Percentiles rank a stretch among this genome's conserved stretches.
Conservation (phyloP, 1,284 basidiomycete species). For the Rhodotorula sp. region DNA sequence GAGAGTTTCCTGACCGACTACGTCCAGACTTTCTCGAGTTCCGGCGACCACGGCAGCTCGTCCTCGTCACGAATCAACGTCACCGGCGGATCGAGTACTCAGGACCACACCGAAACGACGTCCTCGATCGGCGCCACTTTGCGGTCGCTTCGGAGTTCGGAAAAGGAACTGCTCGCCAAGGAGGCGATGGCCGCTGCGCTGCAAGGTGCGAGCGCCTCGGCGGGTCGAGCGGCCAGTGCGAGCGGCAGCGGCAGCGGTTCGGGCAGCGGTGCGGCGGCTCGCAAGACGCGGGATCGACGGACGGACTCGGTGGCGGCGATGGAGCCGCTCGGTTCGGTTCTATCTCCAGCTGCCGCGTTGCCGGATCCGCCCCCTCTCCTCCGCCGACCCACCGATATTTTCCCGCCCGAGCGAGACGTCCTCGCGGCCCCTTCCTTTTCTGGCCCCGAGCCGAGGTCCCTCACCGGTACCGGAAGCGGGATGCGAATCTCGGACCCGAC, state of each 20-base stretch:
- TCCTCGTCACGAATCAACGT: slow-evolving; percentile 2
- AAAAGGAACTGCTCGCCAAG: slow-evolving; percentile 18
- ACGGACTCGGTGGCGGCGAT: background rate
- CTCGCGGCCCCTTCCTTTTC: slow-evolving; percentile 35
- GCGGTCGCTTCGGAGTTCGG: slow-evolving; percentile 29
- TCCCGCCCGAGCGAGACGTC: slow-evolving; percentile 30
- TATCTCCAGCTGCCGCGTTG: background rate
- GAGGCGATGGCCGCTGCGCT: background rate
- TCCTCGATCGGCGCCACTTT: slow-evolving; percentile 29
- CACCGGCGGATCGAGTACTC: background rate
- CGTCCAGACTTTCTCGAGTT: slow-evolving; percentile 20
- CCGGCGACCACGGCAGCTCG: slow-evolving; percentile 6
- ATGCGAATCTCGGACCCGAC: slow-evolving; percentile 32
- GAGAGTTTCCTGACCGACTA: slow-evolving; percentile 32
- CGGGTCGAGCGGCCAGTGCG: background rate
- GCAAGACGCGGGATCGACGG: background rate
- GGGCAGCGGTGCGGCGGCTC: background rate
- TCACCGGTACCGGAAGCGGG: slow-evolving; percentile 33
- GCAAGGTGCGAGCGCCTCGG: background rate
- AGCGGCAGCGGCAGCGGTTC: slow-evolving; percentile 6
- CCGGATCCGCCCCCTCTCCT: slow-evolving; percentile 27
- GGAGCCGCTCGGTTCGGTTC: slow-evolving; percentile 3
- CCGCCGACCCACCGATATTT: slow-evolving; percentile 20
- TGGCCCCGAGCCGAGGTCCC: slow-evolving; percentile 24
- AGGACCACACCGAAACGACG: slow-evolving; percentile 16